Percentiles rank a stretch among this genome's conserved stretches.
These are phyloP conservation scores for Dipteronia dyeriana DNA, from an alignment of 345 rosid genomes.

Conservation along the genomic window DNA sequence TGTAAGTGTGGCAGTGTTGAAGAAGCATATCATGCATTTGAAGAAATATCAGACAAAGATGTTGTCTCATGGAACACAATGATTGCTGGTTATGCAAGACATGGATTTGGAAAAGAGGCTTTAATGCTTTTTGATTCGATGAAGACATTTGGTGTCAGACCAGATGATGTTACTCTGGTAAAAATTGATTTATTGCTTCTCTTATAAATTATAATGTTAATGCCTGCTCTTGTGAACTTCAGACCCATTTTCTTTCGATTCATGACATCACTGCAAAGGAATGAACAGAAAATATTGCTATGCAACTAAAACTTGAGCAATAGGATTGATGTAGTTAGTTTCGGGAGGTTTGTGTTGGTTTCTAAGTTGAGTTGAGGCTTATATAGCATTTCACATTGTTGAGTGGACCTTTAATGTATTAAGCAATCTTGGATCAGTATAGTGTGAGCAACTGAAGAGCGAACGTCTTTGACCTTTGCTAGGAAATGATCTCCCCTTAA, in stretches of 20 bases:
- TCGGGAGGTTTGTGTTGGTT: background rate
- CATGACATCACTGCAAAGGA: background rate
- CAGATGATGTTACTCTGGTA: constrained; percentile 66
- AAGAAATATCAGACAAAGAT: constrained; percentile 59
- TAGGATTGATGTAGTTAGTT: background rate
- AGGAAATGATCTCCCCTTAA: background rate
- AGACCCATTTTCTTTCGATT: background rate
- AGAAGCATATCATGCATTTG: constrained; percentile 54
- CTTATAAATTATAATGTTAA: constrained; percentile 1
- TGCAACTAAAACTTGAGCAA: background rate
- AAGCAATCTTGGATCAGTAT: background rate
- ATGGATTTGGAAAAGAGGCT: constrained; percentile 63
- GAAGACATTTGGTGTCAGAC: constrained; percentile 49
- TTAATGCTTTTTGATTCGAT: constrained; percentile 55
- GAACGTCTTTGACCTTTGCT: background rate
- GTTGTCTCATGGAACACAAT: constrained; percentile 69
- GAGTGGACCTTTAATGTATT: background rate
- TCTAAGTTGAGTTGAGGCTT: too few species aligned
- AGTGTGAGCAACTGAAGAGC: background rate
- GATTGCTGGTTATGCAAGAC: constrained; percentile 66
- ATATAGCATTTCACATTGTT: too few species aligned
- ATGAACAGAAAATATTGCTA: too few species aligned
- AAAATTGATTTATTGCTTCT: background rate
- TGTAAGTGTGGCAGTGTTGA: constrained; percentile 72
- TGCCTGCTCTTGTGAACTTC: background rate